Evolutionary conservation across 2,329 filamentous ascomycete genomes (phyloP).

Genomic region (Claviceps purpurea): DNA sequence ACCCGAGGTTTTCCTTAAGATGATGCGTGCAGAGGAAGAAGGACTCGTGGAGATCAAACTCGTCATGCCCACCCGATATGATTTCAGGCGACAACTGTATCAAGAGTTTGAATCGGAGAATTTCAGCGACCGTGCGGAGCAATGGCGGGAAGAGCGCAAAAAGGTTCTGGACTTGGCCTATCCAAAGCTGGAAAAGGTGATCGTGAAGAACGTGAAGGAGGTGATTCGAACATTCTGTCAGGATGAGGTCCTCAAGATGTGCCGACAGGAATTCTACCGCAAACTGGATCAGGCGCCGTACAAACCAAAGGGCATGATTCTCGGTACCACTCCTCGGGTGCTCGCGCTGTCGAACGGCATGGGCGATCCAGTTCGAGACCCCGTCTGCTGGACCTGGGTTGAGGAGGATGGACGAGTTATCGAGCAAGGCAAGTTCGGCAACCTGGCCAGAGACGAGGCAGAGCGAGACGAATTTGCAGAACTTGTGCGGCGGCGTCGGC

Average conservation of each 20-base stretch:
- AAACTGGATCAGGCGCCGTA: conserved; percentile 92
- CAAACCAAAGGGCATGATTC: conserved; percentile 83
- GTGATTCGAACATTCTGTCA: conserved; percentile 88
- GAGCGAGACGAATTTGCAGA: conserved; percentile 62
- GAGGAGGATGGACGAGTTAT: conserved; percentile 83
- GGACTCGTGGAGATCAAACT: conserved; percentile 79
- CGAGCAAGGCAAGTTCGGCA: conserved; percentile 77
- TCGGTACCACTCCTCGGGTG: conserved; percentile 79
- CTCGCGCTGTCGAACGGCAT: conserved; percentile 78
- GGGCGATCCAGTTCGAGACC: conserved; percentile 59
- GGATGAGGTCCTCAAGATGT: conserved; percentile 75
- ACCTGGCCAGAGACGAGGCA: conserved; percentile 57
- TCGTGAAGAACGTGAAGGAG: conserved; percentile 88
- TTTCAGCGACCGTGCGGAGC: conserved; percentile 85
- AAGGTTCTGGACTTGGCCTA: conserved; percentile 76
- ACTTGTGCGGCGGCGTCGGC: conserved; percentile 63
- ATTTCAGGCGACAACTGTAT: conserved; percentile 65
- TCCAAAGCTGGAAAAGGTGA: conserved; percentile 66
- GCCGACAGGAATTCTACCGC: conserved; percentile 77
- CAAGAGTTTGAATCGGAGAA: conserved; percentile 87
- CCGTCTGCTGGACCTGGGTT: conserved; percentile 81
- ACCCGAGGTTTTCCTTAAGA: conserved; percentile 86
- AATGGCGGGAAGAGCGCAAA: conserved; percentile 81
- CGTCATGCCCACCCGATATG: conserved; percentile 58
- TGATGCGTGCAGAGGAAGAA: conserved; percentile 94